Percentiles rank a stretch among this genome's conserved stretches.
These are phyloP conservation scores for Dioscorea alata DNA, from an alignment of 106 monocot species.

Conservation along the genomic window DNA sequence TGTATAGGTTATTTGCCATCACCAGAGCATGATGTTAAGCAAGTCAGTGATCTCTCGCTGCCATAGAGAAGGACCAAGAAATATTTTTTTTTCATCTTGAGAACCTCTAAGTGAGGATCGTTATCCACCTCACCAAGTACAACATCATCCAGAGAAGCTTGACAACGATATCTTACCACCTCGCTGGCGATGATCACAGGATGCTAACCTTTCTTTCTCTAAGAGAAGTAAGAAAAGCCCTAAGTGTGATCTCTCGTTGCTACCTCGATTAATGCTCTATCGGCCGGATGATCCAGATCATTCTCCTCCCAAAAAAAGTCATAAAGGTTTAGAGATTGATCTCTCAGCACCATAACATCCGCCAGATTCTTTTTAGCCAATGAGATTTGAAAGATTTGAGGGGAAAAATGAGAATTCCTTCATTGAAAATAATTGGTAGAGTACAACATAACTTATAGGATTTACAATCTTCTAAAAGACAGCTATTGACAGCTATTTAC, in stretches of 20 bases:
- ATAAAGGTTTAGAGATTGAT: slow-evolving; percentile 9
- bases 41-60: slow-evolving; percentile 11
- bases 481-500: too few relatives aligned
- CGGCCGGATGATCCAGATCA: neutral
- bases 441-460: too few relatives aligned
- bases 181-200: neutral
- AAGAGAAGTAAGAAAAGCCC: slow-evolving; percentile 9
- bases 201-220: slow-evolving; percentile 26
- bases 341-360: slow-evolving; percentile 13
- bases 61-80: slow-evolving; percentile 3
- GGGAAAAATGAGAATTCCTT: too few relatives aligned
- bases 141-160: too few relatives aligned
- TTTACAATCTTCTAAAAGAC: too few relatives aligned
- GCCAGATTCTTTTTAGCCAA: slow-evolving; percentile 38
- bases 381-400: too few relatives aligned
- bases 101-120: neutral
- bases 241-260: slow-evolving; percentile 2
- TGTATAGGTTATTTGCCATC: neutral
- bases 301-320: slow-evolving; percentile 21
- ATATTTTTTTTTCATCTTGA: too few relatives aligned
- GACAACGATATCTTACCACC: slow-evolving; percentile 4
- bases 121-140: too few relatives aligned
- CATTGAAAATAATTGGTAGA: too few relatives aligned
- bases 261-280: neutral
- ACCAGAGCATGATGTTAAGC: neutral